These are phyloP conservation scores for Magnaporthiopsis rhizophila DNA, from an alignment of 2,329 filamentous ascomycete genomes.

Conservation along the genomic window DNA sequence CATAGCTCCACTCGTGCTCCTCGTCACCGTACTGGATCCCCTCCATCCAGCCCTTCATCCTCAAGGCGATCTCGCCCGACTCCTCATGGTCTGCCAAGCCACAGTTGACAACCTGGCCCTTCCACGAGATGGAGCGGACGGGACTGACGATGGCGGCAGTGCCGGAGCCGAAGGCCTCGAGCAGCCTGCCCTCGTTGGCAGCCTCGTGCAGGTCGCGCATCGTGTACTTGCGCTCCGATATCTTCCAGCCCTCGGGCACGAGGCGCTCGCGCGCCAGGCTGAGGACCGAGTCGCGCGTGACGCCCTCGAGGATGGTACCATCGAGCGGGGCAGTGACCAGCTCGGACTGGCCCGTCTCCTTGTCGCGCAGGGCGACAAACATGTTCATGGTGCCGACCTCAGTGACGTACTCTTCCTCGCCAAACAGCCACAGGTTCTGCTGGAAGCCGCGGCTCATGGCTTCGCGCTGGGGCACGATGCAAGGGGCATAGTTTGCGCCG, in stretches of 20 bases:
- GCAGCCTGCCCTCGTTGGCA: conserved; percentile 70
- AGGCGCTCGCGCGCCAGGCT: conserved; percentile 76
- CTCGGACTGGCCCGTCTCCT: conserved; percentile 83
- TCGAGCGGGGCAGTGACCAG: conserved; percentile 92
- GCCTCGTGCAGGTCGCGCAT: conserved; percentile 83
- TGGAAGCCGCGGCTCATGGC: conserved; percentile 89
- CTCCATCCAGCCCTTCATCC: conserved; percentile 97
- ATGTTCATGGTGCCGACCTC: conserved; percentile 99
- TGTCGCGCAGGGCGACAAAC: conserved; percentile 78
- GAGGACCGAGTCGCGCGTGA: conserved; percentile 89
- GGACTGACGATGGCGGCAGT: conserved; percentile 93
- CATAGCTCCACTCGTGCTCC: conserved; percentile 81
- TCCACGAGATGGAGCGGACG: conserved; percentile 83
- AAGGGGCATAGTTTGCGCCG: conserved; percentile 98
- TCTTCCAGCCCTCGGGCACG: conserved; percentile 75
- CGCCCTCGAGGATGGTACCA: conserved; percentile 91
- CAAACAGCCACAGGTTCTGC: conserved; percentile 97
- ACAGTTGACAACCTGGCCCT: conserved; percentile 71
- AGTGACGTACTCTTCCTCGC: conserved; percentile 89
- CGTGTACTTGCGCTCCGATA: conserved; percentile 84
- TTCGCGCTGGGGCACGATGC: conserved; percentile 91
- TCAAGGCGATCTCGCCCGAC: conserved; percentile 74
- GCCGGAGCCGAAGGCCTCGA: conserved; percentile 90
- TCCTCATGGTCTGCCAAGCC: conserved; percentile 75
- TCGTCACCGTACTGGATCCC: conserved; percentile 91